Base-by-base conservation (phyloP, 2,329 filamentous ascomycete genomes). In the Colletotrichum sp. region DNA sequence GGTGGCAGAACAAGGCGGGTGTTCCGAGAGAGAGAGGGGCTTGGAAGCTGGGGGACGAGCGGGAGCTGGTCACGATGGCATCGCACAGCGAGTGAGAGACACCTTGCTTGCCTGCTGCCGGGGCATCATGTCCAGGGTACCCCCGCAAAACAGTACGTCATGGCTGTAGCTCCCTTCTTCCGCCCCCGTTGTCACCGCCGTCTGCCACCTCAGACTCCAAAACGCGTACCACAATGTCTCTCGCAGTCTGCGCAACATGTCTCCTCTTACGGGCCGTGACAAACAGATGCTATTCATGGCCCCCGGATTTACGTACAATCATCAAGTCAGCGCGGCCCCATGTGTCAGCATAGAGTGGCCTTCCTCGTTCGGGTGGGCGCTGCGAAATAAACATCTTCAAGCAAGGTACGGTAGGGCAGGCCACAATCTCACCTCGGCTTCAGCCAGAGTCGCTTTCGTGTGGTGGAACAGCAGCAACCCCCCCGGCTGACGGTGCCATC, bases 71-170 rank as follows among this genome's bases (percentile, higher is more conserved):
- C 70, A 48, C 71, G 74, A 74, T 76, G 74, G 74, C 59, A 76
- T 76, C 71, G 64, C 43, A 76, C 74, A 76, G 59, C 13, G 65
- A 72, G 73, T 18, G 39, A 72, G 43, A 64, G 43, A 61, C 28
- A 52, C 70, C 70, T 69, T 73, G 43, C 43, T 64, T 73, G 70
- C 57, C 26, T n/a, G 24, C 24, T 68, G 26, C 34, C 28, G 32
- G 43, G 43, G 43, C 43, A 52, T 52, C n/a, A 52, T 61, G 32
- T 21, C 59, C 71, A 52, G 48, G 70, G 48, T 64, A 71, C 32
- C 59, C 74, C 74, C 70, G 73, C 73, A 67, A 39, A 16, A 26
- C n/a, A 36, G 34, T 75, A 76, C 74, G 74, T 76, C 74, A 76
- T 76, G 59, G 55, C 71, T 65, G 71, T 74, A 74, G 74, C 73